Evolutionary conservation across 768 basidiomycete genomes (phyloP).

Genomic region (Botryobasidium botryosum): DNA sequence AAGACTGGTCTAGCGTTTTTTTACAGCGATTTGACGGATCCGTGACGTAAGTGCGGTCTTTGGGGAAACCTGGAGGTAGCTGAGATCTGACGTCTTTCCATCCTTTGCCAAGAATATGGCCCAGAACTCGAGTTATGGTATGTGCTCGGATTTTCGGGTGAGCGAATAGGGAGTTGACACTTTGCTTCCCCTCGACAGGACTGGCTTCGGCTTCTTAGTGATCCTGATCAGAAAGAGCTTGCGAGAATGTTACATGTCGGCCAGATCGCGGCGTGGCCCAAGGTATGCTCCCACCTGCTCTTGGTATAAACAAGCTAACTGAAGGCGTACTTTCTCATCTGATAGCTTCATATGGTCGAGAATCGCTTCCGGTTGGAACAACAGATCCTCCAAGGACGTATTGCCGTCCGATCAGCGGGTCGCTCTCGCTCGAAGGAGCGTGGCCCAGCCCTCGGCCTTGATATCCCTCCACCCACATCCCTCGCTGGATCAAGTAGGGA

Average conservation of each 20-base stretch:
- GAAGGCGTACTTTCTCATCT: neutral
- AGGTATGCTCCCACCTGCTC: conserved; percentile 30
- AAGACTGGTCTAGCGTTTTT: conserved; percentile 95
- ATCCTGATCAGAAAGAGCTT: conserved; percentile 66
- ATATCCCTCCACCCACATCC: neutral
- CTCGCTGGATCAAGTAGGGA: neutral
- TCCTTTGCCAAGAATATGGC: neutral
- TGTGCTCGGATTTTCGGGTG: conserved; percentile 72
- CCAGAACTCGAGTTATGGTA: conserved; percentile 26
- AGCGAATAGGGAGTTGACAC: conserved; percentile 29
- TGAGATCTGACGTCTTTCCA: neutral
- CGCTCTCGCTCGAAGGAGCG: neutral
- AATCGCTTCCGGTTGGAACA: conserved; percentile 78
- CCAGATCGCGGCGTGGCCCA: conserved; percentile 90
- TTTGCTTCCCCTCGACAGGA: conserved; percentile 32
- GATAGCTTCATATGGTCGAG: conserved; percentile 79
- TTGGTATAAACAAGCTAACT: neutral
- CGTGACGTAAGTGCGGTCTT: conserved; percentile 48
- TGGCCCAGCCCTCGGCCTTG: neutral
- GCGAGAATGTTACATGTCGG: conserved; percentile 78
- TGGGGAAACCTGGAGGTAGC: neutral
- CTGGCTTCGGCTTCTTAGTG: conserved; percentile 69
- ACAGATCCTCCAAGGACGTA: conserved; percentile 64
- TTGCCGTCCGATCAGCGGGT: conserved; percentile 38
- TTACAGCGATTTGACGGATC: conserved; percentile 82